phyloP scores from a whole-genome alignment of 225 moss, liverwort and hornwort species.

The Thuidium tamariscinum region DNA sequence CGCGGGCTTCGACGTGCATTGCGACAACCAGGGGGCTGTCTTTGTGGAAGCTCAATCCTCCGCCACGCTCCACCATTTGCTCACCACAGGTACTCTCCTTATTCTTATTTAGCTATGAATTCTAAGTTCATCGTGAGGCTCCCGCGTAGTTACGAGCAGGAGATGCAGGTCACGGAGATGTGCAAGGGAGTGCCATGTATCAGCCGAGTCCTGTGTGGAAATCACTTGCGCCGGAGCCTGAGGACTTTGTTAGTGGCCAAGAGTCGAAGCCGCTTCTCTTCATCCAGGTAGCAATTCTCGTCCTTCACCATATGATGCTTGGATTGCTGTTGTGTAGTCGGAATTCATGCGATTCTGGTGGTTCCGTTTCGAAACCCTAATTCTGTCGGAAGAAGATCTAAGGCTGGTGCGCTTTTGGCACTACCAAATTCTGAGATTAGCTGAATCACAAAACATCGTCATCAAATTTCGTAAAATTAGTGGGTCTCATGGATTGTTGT shows the following conservation, averaged over 20 bases:
- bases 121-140: background rate
- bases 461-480: background rate
- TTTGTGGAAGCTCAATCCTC: slow-evolving; percentile 5
- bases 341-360: background rate
- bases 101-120: background rate
- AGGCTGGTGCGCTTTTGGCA: background rate
- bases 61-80: background rate
- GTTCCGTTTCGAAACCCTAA: background rate
- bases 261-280: slow-evolving; percentile 6
- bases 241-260: background rate
- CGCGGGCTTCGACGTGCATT: slow-evolving; percentile 5
- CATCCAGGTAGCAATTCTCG: slow-evolving; percentile 1
- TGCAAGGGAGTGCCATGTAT: background rate
- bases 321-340: background rate
- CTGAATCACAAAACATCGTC: background rate
- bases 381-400: background rate
- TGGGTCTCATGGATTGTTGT: background rate
- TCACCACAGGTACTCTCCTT: background rate
- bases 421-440: background rate
- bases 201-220: slow-evolving; percentile 18
- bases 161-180: slow-evolving; percentile 2
- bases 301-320: background rate
- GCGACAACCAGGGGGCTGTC: slow-evolving; percentile 22
- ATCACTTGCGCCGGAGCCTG: background rate
- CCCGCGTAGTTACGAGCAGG: background rate